Conservation (phyloP, 495 filamentous ascomycete genomes). For the Collariella sp. region DNA sequence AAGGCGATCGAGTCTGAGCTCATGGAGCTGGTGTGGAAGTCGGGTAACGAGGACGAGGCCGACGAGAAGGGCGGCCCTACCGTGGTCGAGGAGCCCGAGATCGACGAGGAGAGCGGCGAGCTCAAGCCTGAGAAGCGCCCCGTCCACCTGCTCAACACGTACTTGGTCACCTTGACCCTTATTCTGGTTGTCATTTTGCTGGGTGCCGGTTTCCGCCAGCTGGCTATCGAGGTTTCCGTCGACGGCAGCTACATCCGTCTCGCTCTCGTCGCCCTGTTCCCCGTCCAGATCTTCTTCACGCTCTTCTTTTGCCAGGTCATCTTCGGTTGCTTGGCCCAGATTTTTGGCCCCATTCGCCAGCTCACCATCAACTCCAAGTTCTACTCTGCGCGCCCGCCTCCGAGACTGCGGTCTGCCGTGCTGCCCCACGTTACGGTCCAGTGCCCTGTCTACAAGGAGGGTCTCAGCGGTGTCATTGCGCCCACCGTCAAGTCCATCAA, state of each 20-base stretch:
- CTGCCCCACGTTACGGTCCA: constrained; percentile 65
- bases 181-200: constrained; percentile 52
- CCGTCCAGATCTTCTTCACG: constrained; percentile 71
- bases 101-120: constrained; percentile 65
- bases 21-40: constrained; percentile 66
- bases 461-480: constrained; percentile 53
- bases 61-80: constrained; percentile 42
- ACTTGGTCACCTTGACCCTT: constrained; percentile 56
- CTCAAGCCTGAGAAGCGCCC: constrained; percentile 53
- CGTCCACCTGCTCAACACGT: constrained; percentile 58
- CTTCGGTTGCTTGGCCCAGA: constrained; percentile 63
- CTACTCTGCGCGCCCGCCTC: constrained; percentile 60
- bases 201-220: constrained; percentile 56
- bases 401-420: constrained; percentile 41
- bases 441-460: constrained; percentile 68
- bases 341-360: constrained; percentile 64
- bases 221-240: constrained; percentile 58
- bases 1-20: constrained; percentile 62
- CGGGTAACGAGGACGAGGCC: constrained; percentile 39
- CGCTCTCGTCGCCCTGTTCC: constrained; percentile 52
- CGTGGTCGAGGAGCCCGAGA: constrained; percentile 39
- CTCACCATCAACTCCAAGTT: constrained; percentile 68
- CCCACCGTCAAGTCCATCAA: constrained; percentile 64
- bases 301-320: constrained; percentile 70
- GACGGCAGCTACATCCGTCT: constrained; percentile 54